Base-by-base conservation (phyloP, 257 asterid genomes). In the Solanum piurae region DNA sequence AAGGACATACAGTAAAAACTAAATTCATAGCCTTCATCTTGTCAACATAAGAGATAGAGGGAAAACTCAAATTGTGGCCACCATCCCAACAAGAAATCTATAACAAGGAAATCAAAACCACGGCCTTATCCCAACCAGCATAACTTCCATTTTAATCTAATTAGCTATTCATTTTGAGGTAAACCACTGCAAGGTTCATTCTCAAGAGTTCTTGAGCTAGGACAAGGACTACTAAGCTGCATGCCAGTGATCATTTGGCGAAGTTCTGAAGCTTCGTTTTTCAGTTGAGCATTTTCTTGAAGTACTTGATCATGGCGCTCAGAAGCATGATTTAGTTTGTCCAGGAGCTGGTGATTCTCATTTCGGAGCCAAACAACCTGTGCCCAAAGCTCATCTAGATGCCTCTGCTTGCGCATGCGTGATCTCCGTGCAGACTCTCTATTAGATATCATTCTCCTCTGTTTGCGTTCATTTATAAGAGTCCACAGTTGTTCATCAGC, bases 361-460 rank as follows among this genome's bases (percentile, higher is more conserved):
- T 93, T 94, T 3, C 96, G 90, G 38, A 96, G 96, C 94, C 95
- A 94, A 12, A 94, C 91, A 18, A 96, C 96, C 88, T 94, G 99
- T 7, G 99, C 93, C 96, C 98, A 94, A 1, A 96, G 98, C 93
- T 94, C 99, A 42, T 94, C 98, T 83, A 96, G 89, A 86, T 95
- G 99, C 91, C 92, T 96, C 83, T 95, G 98, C 88, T 95, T 96
- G 25, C 99, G 96, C 99, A 96, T 95, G 52, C 98, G 98, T 12
- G 99, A 96, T 36, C 99, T 21, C 18, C 98, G 88, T 1, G 99
- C 99, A 0, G 99, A 96, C 84, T 96, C 98, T 64, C 98, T 84
- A 90, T 96, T 96, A 2, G 99, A 96, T 33, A 96, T 94, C 98
- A 95, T 96, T 85, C 99, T 89, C 36, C 98, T 91, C 84, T 94